Percentiles rank a stretch among this genome's conserved stretches.
Evolutionary conservation across 805 yeast genomes (phyloP).

Genomic region (Candida silvatica): DNA sequence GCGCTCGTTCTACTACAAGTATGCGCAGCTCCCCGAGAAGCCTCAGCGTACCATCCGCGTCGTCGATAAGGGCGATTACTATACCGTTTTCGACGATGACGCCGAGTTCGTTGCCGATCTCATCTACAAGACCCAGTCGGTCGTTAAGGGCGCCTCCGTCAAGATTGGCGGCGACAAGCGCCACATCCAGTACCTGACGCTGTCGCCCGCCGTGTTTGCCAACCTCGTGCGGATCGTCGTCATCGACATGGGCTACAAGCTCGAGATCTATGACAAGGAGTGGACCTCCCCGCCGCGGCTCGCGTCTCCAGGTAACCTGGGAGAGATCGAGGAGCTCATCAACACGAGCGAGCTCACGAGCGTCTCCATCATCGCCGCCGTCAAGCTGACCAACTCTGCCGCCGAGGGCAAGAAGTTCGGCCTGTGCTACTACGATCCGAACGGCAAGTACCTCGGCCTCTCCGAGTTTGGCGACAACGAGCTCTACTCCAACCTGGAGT

Average conservation of each 20-base stretch:
- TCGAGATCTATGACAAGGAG: conserved; percentile 67
- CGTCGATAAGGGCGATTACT: conserved; percentile 80
- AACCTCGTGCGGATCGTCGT: conserved; percentile 59
- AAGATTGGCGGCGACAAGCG: conserved; percentile 31
- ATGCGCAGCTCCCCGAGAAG: conserved; percentile 38
- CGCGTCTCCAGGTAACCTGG: conserved; percentile 90
- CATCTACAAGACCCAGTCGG: conserved; percentile 77
- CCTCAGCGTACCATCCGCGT: conserved; percentile 50
- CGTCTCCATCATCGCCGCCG: conserved; percentile 42
- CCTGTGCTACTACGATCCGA: conserved; percentile 70
- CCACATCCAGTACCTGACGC: conserved; percentile 53
- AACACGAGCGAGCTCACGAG: conserved; percentile 29
- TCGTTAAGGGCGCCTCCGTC: conserved; percentile 43
- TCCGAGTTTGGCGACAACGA: conserved; percentile 84
- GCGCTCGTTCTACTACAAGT: conserved; percentile 36
- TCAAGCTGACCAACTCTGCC: conserved; percentile 31
- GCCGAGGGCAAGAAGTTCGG: conserved; percentile 54
- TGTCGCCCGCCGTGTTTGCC: conserved; percentile 67
- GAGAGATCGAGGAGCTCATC: conserved; percentile 65
- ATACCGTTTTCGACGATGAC: conserved; percentile 63
- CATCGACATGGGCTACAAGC: conserved; percentile 61
- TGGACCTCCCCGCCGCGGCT: conserved; percentile 46
- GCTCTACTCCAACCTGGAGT: conserved; percentile 76
- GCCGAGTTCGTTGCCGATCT: conserved; percentile 77
- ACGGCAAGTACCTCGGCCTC: conserved; percentile 56